Conservation (phyloP, 148 eudicot genomes). For the Nepenthes gracilis region DNA sequence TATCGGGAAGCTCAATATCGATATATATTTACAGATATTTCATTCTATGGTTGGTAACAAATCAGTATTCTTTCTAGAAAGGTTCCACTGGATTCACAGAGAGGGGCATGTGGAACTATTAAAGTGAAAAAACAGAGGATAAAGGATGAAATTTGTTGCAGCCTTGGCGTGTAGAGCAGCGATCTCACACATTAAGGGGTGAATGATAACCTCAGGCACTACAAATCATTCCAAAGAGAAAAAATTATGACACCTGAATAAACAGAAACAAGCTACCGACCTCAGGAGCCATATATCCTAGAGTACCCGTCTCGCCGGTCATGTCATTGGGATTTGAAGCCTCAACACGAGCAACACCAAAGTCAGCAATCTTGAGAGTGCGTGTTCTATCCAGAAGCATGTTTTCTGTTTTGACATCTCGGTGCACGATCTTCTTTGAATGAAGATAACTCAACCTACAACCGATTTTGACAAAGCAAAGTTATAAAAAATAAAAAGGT, state of each 20-base stretch:
- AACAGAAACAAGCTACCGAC: constrained; percentile 15
- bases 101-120: no score
- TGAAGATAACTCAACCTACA: constrained; percentile 78
- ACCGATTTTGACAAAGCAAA: not conserved
- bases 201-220: not conserved
- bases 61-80: no score
- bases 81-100: no score
- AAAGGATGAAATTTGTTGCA: no score
- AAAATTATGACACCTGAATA: not conserved
- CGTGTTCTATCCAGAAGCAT: constrained; percentile 79
- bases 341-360: constrained; percentile 88
- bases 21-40: no score
- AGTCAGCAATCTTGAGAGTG: constrained; percentile 75
- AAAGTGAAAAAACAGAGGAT: no score
- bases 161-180: no score
- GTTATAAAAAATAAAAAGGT: not conserved
- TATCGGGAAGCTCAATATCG: no score
- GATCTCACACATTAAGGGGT: not conserved
- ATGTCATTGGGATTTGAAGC: constrained; percentile 89
- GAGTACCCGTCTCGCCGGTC: constrained; percentile 95
- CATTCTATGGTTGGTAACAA: no score
- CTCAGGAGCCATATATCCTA: constrained; percentile 98
- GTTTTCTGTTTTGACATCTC: constrained; percentile 90
- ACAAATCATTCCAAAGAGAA: not conserved
- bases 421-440: constrained; percentile 66